Base-by-base conservation (phyloP, 371 early-diverging fungal species). In the Apophysomyces trapeziformis region DNA sequence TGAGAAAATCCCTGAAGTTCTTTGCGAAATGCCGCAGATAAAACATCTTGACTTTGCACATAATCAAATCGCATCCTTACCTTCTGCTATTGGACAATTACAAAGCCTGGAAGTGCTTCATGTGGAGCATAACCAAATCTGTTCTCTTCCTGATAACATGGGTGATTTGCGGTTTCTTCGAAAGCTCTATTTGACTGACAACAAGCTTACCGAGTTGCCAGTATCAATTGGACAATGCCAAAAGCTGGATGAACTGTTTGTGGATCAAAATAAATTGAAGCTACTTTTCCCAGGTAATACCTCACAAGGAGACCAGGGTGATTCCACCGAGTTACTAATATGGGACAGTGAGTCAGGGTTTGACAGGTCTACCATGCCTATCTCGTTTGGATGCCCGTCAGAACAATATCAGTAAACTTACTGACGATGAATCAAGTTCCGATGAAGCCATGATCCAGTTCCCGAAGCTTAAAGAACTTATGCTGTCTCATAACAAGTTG, bases 121-220 rank as follows among this genome's bases (percentile, higher is more conserved):
- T 63, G 67, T 93, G 6, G 83, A 89, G 1, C 71, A 83, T 41
- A 95, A 95, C 68, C 66, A 77, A 35, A 63, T 95, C 14, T 54
- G 76, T 1, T 67, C 47, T 5, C 41, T 88, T 13, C 87, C 91
- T 7, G 73, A 70, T 12, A 87, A 82, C 4, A 69, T 86, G n/a
- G 68, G 74, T 7, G 68, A 79, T 9, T 66, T 87, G 39, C 64
- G 68, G 46, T 63, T 70, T 7, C 68, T 91, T 21, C 84, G 88
- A 44, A 88, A 86, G 45, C 71, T 92, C 21, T 70, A 82, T 46
- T 63, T 89, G 44, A 78, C 77, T 58, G 77, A 85, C 60, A 90
- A 91, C 61, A 77, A 76, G 43, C 65, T 93, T 9, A 68, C 65
- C 14, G 57, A 64, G 5, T 63, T 91, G 11, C 89, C 90, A 11